phyloP scores from a whole-genome alignment of 176 grass and related monocot species.

The Avena insularis region DNA sequence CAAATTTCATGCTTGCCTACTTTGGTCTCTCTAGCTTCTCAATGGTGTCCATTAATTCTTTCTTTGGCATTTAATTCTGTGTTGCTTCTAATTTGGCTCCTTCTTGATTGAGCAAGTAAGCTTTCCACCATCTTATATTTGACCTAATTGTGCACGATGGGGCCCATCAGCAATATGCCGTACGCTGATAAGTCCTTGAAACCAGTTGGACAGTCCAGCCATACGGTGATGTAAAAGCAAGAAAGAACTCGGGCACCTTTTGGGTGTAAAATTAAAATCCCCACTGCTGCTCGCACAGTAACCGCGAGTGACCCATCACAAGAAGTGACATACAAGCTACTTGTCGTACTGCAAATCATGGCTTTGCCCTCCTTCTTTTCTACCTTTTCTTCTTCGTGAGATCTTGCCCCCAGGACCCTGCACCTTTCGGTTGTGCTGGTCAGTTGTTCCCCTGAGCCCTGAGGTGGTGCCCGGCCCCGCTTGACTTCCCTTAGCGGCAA shows the following conservation, averaged over 20 bases:
- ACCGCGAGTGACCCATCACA: neutral
- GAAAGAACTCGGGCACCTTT: neutral
- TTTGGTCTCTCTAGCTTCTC: neutral
- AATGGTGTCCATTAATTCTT: neutral
- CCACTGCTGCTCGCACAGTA: neutral
- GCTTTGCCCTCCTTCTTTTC: neutral
- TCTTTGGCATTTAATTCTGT: neutral
- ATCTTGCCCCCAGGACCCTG: neutral
- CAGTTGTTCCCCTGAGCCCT: conserved; percentile 19
- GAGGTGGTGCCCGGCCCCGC: neutral
- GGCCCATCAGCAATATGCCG: neutral
- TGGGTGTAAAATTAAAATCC: neutral
- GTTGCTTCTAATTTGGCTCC: neutral
- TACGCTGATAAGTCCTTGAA: neutral
- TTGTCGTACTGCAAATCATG: conserved; percentile 23
- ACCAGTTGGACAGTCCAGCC: conserved; percentile 7
- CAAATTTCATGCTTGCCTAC: neutral
- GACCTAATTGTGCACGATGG: neutral
- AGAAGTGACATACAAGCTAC: conserved; percentile 46
- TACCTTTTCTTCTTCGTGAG: conserved; percentile 37
- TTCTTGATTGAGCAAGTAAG: neutral
- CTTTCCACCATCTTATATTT: neutral
- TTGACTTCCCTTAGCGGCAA: conserved; percentile 14
- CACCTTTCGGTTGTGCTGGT: conserved; percentile 1
- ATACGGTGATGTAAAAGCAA: neutral